Percentiles rank a stretch among this genome's conserved stretches.
Conservation (phyloP, 1,284 basidiomycete genomes). For the Phellopilus nigrolimitatus region DNA sequence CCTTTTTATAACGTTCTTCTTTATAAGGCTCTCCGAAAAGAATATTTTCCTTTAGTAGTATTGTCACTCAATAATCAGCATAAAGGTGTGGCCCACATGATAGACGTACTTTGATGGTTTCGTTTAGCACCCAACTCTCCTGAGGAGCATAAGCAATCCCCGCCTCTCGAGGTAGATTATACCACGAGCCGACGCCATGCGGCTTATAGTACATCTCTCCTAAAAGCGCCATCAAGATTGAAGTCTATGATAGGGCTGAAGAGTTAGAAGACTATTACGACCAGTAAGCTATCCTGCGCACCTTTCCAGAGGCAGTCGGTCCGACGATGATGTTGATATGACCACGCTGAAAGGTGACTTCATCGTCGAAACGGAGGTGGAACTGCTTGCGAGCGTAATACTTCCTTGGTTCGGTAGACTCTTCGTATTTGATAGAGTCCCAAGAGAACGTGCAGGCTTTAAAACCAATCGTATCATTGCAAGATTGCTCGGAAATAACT, state of each 20-base stretch:
- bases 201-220: constrained; percentile 20
- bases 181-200: constrained; percentile 31
- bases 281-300: background rate
- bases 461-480: background rate
- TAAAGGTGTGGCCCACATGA: background rate
- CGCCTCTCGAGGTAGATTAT: constrained; percentile 38
- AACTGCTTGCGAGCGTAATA: constrained; percentile 9
- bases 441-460: background rate
- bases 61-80: background rate
- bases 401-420: too few species aligned
- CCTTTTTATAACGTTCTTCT: constrained; percentile 43
- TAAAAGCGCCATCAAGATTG: constrained; percentile 17
- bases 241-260: constrained; percentile 8
- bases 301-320: constrained; percentile 18
- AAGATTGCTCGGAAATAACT: background rate
- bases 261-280: background rate
- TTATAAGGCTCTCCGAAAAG: constrained; percentile 48
- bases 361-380: constrained; percentile 13
- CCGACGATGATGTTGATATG: constrained; percentile 18
- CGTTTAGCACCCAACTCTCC: constrained; percentile 40
- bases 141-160: constrained; percentile 44
- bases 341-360: constrained; percentile 12
- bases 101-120: constrained; percentile 20
- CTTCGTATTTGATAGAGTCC: background rate
- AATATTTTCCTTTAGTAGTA: constrained; percentile 40